Evolutionary conservation across 148 eudicot species (phyloP).

Genomic region (Talinum fruticosum): DNA sequence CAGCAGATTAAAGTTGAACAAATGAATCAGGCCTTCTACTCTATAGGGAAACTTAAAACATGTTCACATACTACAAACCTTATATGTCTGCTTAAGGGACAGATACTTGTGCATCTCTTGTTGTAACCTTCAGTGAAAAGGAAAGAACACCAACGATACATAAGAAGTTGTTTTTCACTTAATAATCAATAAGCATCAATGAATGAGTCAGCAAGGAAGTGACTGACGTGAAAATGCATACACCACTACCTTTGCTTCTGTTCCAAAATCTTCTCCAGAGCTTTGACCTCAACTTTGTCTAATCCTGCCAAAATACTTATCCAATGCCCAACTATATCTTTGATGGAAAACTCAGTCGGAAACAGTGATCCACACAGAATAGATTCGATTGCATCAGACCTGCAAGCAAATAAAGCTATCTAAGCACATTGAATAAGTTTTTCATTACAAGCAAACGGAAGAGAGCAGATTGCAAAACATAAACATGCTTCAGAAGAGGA

Average conservation of each 20-base stretch:
- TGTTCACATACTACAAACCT: constrained; percentile 42
- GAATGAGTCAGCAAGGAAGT: background rate
- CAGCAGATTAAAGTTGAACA: background rate
- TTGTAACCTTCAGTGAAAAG: constrained; percentile 68
- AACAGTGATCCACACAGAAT: constrained; percentile 62
- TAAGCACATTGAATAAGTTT: constrained; percentile 11
- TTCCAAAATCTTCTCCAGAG: constrained; percentile 89
- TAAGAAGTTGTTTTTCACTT: constrained; percentile 12
- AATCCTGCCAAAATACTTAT: constrained; percentile 57
- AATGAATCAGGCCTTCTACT: background rate
- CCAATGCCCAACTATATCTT: constrained; percentile 70
- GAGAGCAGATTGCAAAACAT: background rate
- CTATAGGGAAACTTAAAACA: background rate
- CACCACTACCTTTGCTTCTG: constrained; percentile 83
- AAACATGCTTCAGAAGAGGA: background rate
- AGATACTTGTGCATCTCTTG: constrained; percentile 94
- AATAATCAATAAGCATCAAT: background rate
- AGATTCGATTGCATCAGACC: constrained; percentile 78
- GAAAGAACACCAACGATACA: constrained; percentile 26
- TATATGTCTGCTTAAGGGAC: constrained; percentile 68
- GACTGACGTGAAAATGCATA: background rate
- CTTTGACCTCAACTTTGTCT: constrained; percentile 91
- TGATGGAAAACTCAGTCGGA: constrained; percentile 65
- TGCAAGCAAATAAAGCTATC: constrained; percentile 40
- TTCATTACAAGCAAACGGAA: background rate